Conservation (phyloP, 73 alveolate genomes). For the Paramecium primaurelia region DNA sequence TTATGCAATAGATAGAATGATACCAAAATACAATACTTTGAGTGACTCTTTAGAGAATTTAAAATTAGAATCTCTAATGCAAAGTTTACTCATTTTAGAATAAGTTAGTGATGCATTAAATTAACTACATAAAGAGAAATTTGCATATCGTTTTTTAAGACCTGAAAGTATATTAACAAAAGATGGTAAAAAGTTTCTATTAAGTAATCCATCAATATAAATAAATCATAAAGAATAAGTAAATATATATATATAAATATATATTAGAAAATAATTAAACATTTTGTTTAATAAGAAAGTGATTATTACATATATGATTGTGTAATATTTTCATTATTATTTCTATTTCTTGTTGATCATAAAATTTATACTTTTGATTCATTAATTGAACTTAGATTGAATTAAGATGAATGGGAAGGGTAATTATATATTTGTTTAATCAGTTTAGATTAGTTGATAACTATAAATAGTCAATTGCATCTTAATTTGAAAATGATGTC, state of each 20-base stretch:
- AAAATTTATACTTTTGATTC: neutral
- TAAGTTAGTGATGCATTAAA: neutral
- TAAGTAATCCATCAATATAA: constrained; percentile 29
- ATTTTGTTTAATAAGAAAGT: neutral
- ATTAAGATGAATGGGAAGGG: constrained; percentile 24
- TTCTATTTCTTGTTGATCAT: constrained; percentile 22
- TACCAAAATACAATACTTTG: neutral
- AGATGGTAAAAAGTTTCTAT: neutral
- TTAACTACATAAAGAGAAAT: neutral
- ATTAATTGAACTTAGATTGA: neutral
- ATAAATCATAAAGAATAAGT: neutral
- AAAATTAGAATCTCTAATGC: constrained; percentile 13
- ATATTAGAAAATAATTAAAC: neutral
- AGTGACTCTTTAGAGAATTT: neutral
- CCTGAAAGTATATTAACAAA: neutral
- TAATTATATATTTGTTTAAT: neutral
- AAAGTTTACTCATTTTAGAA: neutral
- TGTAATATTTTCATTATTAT: neutral
- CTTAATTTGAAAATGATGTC: neutral
- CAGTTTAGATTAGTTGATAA: neutral
- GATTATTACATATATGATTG: constrained; percentile 21
- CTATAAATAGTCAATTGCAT: neutral
- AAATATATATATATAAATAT: neutral
- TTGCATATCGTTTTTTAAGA: constrained; percentile 29
- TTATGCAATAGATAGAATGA: constrained; percentile 37